phyloP scores from a whole-genome alignment of 805 yeast species.

The Ogataea methanolica region DNA sequence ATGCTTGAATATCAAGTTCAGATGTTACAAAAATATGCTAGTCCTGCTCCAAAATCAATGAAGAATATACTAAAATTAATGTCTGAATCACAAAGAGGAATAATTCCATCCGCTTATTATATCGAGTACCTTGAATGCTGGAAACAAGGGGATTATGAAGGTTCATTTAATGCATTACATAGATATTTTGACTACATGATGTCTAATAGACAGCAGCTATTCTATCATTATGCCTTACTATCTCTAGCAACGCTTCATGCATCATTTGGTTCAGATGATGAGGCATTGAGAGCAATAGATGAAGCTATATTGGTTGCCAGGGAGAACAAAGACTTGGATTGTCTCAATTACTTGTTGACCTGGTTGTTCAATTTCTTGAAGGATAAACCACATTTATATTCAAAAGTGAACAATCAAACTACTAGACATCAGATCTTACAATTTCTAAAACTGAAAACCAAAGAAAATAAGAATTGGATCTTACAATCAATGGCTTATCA shows the following conservation, averaged over 20 bases:
- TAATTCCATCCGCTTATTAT: constrained; percentile 46
- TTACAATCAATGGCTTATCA: constrained; percentile 60
- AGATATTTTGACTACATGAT: constrained; percentile 71
- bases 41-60: constrained; percentile 43
- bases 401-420: constrained; percentile 32
- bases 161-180: constrained; percentile 53
- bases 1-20: constrained; percentile 51
- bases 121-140: constrained; percentile 57
- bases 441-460: constrained; percentile 53
- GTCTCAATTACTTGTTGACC: constrained; percentile 65
- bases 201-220: constrained; percentile 55
- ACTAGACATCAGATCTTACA: constrained; percentile 64
- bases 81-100: constrained; percentile 42
- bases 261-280: constrained; percentile 57
- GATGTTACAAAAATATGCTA: constrained; percentile 47
- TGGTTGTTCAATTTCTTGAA: constrained; percentile 72
- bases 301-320: constrained; percentile 87
- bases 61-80: constrained; percentile 38
- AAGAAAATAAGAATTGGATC: constrained; percentile 39
- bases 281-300: constrained; percentile 74
- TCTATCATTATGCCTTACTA: constrained; percentile 73
- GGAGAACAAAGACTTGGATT: constrained; percentile 71
- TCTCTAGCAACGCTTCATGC: constrained; percentile 70
- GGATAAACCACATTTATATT: constrained; percentile 52
- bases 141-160: constrained; percentile 56